Conservation (phyloP, 441 rosid genomes). For the Euphorbia schlechtendalii region DNA sequence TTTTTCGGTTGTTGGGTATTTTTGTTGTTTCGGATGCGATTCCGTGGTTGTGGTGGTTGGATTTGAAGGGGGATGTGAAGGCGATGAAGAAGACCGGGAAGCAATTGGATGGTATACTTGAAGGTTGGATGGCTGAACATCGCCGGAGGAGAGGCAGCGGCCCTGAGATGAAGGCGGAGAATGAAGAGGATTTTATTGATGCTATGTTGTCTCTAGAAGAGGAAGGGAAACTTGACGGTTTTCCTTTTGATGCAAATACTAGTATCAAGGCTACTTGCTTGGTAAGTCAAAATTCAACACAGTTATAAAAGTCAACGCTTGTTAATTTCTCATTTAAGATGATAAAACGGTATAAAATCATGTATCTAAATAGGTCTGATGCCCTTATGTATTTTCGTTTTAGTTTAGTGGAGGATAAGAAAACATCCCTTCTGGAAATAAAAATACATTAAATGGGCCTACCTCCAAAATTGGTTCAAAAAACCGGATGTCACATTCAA, state of each 20-base stretch:
- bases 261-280: slow-evolving; percentile 26
- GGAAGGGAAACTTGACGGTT: slow-evolving; percentile 23
- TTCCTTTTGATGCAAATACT: slow-evolving; percentile 28
- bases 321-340: no score
- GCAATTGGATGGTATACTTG: slow-evolving; percentile 39
- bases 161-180: slow-evolving; percentile 7
- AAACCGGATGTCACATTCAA: no score
- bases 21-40: slow-evolving; percentile 52
- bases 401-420: no score
- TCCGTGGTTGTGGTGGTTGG: slow-evolving; percentile 44
- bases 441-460: no score
- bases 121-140: slow-evolving; percentile 51
- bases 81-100: slow-evolving; percentile 51
- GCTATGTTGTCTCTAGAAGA: slow-evolving; percentile 23
- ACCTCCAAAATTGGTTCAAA: no score
- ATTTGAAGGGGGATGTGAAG: slow-evolving; percentile 41
- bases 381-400: no score
- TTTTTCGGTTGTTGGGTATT: slow-evolving; percentile 41
- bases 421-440: no score
- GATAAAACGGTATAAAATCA: no score
- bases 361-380: no score
- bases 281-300: neutral
- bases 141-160: slow-evolving; percentile 27
- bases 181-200: slow-evolving; percentile 18
- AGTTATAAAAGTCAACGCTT: no score